Evolutionary conservation across 139 green algal species (phyloP), one percentile per base, ranked within the genome.

Genomic region (Yamagishiella unicocca): DNA sequence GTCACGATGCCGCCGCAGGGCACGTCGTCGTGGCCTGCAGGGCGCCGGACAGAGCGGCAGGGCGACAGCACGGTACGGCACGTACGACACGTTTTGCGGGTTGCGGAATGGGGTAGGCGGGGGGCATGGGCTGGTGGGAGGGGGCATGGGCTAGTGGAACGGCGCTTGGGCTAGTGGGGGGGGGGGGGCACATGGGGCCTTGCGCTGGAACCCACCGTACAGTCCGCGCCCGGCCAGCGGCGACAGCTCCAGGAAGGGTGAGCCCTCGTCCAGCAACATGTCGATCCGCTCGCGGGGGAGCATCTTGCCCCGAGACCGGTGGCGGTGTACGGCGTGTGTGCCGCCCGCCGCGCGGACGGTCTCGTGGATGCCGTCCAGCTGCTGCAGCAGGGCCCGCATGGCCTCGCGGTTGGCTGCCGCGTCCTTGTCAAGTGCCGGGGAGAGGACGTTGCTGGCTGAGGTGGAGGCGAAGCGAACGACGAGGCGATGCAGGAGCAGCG

Each of bases 1-100:
- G 97, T 99, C 25, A 99, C 95, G 21, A 99, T 87, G 61, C 96
- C 97, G 31, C 95, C 97, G 42, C 87, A 83, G 2, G 97, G 94
- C 33, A 99, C 96, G 0, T 94, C 91, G 58, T 99, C 97, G 22
- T 90, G 74, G 38, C 94, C 91, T 96, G 92, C 43, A 45, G 8
- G 55, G 37, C 3, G 43, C 19, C 7, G 35, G 29, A 72, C 38
- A 31, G 22, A 6, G 24, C 14, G 29, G 6, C 8, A 12, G n/a
- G n/a, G n/a, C n/a, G n/a, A n/a, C n/a, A n/a, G n/a, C n/a, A n/a
- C n/a, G n/a, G n/a, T n/a, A n/a, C n/a, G n/a, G n/a, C n/a, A n/a
- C n/a, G n/a, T n/a, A n/a, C n/a, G n/a, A n/a, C n/a, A n/a, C n/a
- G n/a, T n/a, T n/a, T n/a, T n/a, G n/a, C n/a, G n/a, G n/a, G n/a